Conservation (phyloP, 108 stramenopile genomes). For the Cyclotella baltica region DNA sequence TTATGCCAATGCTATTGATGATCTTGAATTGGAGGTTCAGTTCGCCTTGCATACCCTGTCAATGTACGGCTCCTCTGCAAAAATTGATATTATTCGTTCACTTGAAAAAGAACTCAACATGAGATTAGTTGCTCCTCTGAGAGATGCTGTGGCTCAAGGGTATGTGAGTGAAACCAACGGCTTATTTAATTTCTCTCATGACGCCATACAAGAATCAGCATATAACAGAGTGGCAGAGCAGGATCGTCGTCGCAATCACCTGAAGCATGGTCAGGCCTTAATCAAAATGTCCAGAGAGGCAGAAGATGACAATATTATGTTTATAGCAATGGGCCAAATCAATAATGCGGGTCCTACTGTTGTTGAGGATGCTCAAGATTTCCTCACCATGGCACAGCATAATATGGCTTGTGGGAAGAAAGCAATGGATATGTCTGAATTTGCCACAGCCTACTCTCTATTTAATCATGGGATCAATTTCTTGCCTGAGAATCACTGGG, state of each 20-base stretch:
- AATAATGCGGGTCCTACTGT: constrained; percentile 12
- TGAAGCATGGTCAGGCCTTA: constrained; percentile 13
- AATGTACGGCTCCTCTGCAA: constrained; percentile 5
- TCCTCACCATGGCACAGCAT: not conserved
- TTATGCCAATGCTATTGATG: constrained; percentile 1
- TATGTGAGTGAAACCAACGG: constrained; percentile 12
- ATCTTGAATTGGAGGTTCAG: constrained; percentile 13
- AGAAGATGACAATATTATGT: constrained; percentile 8
- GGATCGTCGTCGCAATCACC: constrained; percentile 8
- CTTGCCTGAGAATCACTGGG: constrained; percentile 27
- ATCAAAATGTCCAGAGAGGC: not conserved
- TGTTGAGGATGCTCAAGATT: constrained; percentile 12
- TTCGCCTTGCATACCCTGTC: constrained; percentile 9
- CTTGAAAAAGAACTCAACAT: constrained; percentile 5
- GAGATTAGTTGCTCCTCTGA: not conserved
- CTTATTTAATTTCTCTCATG: constrained; percentile 20
- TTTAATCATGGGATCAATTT: constrained; percentile 32
- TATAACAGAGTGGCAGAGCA: constrained; percentile 19
- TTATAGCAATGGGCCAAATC: constrained; percentile 17
- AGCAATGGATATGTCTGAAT: constrained; percentile 28
- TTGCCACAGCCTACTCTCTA: not conserved
- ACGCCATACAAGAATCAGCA: constrained; percentile 27
- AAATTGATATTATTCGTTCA: not conserved
- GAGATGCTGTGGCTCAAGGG: constrained; percentile 14
- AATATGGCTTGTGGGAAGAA: constrained; percentile 30